Evolutionary conservation across 192 early-diverging fungal genomes (phyloP).

Genomic region (Coemansia sp.): DNA sequence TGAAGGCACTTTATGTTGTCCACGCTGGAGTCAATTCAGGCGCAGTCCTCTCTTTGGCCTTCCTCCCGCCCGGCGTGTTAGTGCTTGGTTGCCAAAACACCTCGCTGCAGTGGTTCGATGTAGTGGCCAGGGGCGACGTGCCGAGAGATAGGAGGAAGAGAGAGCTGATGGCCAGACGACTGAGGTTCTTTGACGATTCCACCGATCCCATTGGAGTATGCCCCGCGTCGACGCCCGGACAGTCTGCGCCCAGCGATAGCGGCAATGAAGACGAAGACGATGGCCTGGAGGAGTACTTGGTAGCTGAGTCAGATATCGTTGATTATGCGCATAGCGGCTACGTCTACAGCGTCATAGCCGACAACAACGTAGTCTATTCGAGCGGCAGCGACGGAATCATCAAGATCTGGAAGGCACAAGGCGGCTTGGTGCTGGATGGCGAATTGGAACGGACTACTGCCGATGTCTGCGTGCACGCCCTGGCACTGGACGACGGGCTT

Average conservation of each 20-base stretch:
- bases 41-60: constrained; percentile 69
- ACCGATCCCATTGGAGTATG: constrained; percentile 17
- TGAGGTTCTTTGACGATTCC: constrained; percentile 42
- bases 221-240: constrained; percentile 7
- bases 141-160: constrained; percentile 6
- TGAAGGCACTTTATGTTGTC: constrained; percentile 65
- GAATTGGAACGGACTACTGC: constrained; percentile 31
- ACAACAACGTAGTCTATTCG: constrained; percentile 31
- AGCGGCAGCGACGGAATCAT: constrained; percentile 74
- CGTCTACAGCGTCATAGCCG: constrained; percentile 61
- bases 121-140: constrained; percentile 20
- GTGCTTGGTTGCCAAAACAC: constrained; percentile 81
- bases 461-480: constrained; percentile 60
- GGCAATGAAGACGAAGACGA: constrained; percentile 19
- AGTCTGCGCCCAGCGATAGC: neutral
- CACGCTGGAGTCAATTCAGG: constrained; percentile 74
- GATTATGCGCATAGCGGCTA: constrained; percentile 75
- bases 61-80: constrained; percentile 57
- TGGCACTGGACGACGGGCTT: constrained; percentile 70
- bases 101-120: constrained; percentile 65
- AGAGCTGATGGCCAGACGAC: constrained; percentile 30
- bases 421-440: neutral
- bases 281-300: constrained; percentile 50
- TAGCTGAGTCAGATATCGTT: constrained; percentile 60
- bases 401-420: constrained; percentile 42